Evolutionary conservation across 2,329 filamentous ascomycete species (phyloP).

Genomic region (Calonectria ilicicola): DNA sequence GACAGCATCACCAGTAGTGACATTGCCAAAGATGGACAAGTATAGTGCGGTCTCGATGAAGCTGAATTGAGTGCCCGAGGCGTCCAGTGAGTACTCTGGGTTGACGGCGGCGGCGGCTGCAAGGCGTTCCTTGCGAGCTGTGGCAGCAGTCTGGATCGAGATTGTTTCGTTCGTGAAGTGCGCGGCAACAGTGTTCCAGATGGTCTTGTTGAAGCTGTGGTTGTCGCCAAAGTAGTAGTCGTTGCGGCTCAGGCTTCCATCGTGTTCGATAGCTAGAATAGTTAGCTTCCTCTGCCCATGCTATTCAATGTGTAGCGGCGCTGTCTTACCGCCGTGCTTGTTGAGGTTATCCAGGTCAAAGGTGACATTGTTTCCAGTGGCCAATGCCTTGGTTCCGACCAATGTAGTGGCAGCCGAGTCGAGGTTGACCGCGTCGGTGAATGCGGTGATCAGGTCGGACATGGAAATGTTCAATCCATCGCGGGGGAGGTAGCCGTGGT

Average conservation of each 20-base stretch:
- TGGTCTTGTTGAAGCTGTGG: constrained; percentile 37
- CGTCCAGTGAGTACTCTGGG: constrained; percentile 27
- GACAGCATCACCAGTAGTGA: constrained; percentile 31
- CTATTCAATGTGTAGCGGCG: fast-evolving
- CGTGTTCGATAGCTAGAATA: constrained; percentile 32
- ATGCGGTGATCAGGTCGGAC: constrained; percentile 21
- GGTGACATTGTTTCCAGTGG: constrained; percentile 32
- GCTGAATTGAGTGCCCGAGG: constrained; percentile 24
- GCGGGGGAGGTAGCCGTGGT: constrained; percentile 18
- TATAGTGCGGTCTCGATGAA: constrained; percentile 39
- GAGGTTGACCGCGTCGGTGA: constrained; percentile 37
- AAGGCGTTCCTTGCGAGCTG: constrained; percentile 35
- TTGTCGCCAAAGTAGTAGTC: constrained; percentile 39
- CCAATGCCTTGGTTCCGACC: constrained; percentile 34
- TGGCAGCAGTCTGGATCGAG: constrained; percentile 34
- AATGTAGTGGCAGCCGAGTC: constrained; percentile 39
- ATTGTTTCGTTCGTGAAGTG: constrained; percentile 37
- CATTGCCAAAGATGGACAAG: constrained; percentile 32
- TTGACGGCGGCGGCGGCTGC: constrained; percentile 29
- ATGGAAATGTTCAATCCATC: constrained; percentile 18
- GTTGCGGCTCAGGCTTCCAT: constrained; percentile 38
- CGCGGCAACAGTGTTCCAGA: constrained; percentile 30
- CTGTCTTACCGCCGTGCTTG: constrained; percentile 31
- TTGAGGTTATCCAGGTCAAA: constrained; percentile 37
- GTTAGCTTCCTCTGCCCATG: not conserved